Evolutionary conservation across 2,329 filamentous ascomycete species (phyloP).

Genomic region (Epichloe hybrida): DNA sequence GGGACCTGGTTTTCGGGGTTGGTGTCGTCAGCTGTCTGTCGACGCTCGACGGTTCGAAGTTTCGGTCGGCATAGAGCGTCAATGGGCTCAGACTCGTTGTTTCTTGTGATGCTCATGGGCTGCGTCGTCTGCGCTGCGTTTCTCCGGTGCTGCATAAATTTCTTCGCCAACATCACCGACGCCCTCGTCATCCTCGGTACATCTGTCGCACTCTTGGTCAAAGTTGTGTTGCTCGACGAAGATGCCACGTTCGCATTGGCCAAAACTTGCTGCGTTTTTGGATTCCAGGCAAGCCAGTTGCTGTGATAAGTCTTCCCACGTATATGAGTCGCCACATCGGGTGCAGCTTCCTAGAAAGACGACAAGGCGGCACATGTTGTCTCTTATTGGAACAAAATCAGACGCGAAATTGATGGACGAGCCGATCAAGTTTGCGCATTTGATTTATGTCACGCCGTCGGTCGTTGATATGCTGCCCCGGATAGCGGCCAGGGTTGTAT

Average conservation of each 20-base stretch:
- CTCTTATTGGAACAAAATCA: neutral
- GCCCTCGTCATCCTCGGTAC: conserved; percentile 27
- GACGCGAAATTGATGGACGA: neutral
- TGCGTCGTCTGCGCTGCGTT: conserved; percentile 10
- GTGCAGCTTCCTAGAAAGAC: conserved; percentile 31
- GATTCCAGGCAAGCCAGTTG: conserved; percentile 34
- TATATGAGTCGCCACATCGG: conserved; percentile 25
- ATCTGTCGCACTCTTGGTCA: conserved; percentile 34
- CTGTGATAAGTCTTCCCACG: conserved; percentile 31
- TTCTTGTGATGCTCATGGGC: conserved; percentile 14
- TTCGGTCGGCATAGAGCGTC: too few relatives aligned
- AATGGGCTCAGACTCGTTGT: conserved; percentile 16
- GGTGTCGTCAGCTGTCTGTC: too few relatives aligned
- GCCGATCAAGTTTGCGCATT: neutral
- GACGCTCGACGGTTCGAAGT: too few relatives aligned
- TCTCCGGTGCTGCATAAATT: conserved; percentile 6
- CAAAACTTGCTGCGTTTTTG: conserved; percentile 33
- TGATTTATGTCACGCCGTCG: neutral
- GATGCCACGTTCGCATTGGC: conserved; percentile 28
- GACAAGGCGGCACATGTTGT: conserved; percentile 33
- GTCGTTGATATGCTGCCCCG: too few relatives aligned
- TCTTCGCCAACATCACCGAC: conserved; percentile 27
- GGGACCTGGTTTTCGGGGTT: too few relatives aligned
- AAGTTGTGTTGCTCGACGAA: conserved; percentile 29
- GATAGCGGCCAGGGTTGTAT: too few relatives aligned